A percentile compares a stretch with the other conserved stretches of the same genome.
phyloP scores from a whole-genome alignment of 805 yeast species.

The Wickerhamomyces strasburgensis region DNA sequence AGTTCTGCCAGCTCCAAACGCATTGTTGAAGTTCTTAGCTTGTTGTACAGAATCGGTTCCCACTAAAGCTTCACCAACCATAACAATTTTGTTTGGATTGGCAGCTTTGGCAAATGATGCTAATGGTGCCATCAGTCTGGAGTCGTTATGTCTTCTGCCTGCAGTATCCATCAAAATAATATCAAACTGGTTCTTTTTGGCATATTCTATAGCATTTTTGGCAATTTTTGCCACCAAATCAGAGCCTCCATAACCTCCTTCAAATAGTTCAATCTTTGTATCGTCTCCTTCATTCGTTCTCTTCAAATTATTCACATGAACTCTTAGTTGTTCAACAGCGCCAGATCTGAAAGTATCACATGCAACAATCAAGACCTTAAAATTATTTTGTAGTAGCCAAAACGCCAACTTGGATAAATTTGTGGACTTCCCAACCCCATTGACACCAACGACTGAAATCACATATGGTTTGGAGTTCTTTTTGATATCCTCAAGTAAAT shows the following conservation, averaged over 20 bases:
- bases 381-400: constrained; percentile 89
- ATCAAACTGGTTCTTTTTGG: constrained; percentile 64
- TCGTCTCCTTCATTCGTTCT: constrained; percentile 54
- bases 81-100: constrained; percentile 89
- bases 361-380: constrained; percentile 85
- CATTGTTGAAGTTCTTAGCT: constrained; percentile 87
- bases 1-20: constrained; percentile 78
- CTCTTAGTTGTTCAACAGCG: constrained; percentile 95
- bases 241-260: constrained; percentile 97
- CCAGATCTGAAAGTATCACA: constrained; percentile 98
- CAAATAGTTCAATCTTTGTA: constrained; percentile 61
- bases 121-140: constrained; percentile 90
- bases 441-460: constrained; percentile 96
- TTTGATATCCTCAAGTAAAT: constrained; percentile 70
- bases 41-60: constrained; percentile 97
- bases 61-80: constrained; percentile 98
- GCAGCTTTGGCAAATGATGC: constrained; percentile 95
- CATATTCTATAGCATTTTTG: constrained; percentile 80
- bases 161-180: constrained; percentile 95
- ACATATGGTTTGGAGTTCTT: constrained; percentile 62
- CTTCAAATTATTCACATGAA: constrained; percentile 81
- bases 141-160: constrained; percentile 94
- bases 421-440: constrained; percentile 97
- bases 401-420: constrained; percentile 90
- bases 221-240: constrained; percentile 90